Evolutionary conservation across 2,329 filamentous ascomycete genomes (phyloP).

Genomic region (Colletotrichum neosansevieriae): DNA sequence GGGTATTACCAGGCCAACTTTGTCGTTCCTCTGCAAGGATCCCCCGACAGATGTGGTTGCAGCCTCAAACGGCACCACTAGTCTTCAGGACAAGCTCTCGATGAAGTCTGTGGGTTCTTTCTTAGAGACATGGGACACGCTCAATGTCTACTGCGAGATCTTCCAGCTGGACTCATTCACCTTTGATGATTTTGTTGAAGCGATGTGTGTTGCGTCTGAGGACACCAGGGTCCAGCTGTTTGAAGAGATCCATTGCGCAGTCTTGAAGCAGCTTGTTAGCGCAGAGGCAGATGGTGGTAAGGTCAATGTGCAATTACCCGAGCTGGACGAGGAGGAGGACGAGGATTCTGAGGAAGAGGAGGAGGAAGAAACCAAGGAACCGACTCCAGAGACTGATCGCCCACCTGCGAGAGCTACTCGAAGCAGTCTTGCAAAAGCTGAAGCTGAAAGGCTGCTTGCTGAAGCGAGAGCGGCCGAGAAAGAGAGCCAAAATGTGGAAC

Average conservation of each 20-base stretch:
- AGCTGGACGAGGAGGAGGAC: slow-evolving; percentile 76
- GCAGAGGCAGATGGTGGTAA: slow-evolving; percentile 81
- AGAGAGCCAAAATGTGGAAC: slow-evolving; percentile 55
- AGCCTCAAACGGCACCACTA: slow-evolving; percentile 47
- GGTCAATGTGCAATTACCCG: slow-evolving; percentile 82
- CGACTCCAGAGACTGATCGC: slow-evolving; percentile 78
- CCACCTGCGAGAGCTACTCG: slow-evolving; percentile 79
- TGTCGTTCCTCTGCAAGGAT: slow-evolving; percentile 82
- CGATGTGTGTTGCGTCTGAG: slow-evolving; percentile 81
- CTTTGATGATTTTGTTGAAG: slow-evolving; percentile 94
- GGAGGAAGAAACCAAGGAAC: slow-evolving; percentile 66
- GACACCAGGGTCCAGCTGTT: slow-evolving; percentile 85
- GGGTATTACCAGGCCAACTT: slow-evolving; percentile 74
- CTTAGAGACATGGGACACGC: slow-evolving; percentile 93
- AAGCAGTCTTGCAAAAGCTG: slow-evolving; percentile 85
- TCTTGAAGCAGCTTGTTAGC: slow-evolving; percentile 87
- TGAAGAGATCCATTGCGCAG: slow-evolving; percentile 90
- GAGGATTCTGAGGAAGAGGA: slow-evolving; percentile 72
- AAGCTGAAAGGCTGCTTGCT: slow-evolving; percentile 76
- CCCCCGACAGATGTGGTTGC: slow-evolving; percentile 62
- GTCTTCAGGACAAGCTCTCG: slow-evolving; percentile 71
- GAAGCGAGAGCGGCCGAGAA: slow-evolving; percentile 68
- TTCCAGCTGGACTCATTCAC: slow-evolving; percentile 97
- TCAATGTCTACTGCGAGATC: slow-evolving; percentile 98
- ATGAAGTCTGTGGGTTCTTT: slow-evolving; percentile 89